Conservation (phyloP, 2,329 filamentous ascomycete species). For the Sphaerostilbella broomeana region DNA sequence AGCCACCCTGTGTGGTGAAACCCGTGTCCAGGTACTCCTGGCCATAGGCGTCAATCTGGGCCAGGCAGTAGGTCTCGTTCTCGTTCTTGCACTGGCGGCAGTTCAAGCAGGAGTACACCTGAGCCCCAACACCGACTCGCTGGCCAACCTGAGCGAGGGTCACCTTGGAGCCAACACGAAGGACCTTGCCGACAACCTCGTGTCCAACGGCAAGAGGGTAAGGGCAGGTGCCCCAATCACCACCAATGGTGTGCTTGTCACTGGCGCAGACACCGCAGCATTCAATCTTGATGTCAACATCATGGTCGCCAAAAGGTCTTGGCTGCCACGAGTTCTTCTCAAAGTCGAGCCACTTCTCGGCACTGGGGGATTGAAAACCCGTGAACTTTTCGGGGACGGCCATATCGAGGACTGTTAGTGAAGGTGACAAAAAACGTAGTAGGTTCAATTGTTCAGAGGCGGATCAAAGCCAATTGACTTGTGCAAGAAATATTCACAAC, state of each 20-base stretch:
- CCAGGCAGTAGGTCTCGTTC: conserved; percentile 35
- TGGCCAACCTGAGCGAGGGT: conserved; percentile 48
- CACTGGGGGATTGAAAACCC: conserved; percentile 52
- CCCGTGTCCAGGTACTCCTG: conserved; percentile 44
- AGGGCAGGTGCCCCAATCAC: conserved; percentile 58
- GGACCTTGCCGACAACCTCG: conserved; percentile 64
- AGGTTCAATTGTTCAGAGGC: background rate
- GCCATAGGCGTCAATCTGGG: conserved; percentile 43
- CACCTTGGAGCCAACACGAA: conserved; percentile 54
- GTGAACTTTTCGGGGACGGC: conserved; percentile 53
- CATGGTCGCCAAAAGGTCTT: conserved; percentile 80
- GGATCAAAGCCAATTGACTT: background rate
- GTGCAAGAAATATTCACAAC: background rate
- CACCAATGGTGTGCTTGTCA: conserved; percentile 64
- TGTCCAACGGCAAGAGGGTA: conserved; percentile 63
- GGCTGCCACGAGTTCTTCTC: conserved; percentile 71
- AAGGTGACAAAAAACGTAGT: background rate
- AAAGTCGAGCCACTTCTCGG: conserved; percentile 52
- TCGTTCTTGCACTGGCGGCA: conserved; percentile 35
- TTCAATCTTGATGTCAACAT: conserved; percentile 83
- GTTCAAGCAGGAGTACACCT: conserved; percentile 45
- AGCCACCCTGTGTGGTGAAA: conserved; percentile 54
- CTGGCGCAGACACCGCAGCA: conserved; percentile 71
- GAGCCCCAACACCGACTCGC: conserved; percentile 53
- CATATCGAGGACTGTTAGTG: conserved; percentile 30